Evolutionary conservation across 352 stramenopile species (phyloP).

Genomic region (Phytophthora constricta): DNA sequence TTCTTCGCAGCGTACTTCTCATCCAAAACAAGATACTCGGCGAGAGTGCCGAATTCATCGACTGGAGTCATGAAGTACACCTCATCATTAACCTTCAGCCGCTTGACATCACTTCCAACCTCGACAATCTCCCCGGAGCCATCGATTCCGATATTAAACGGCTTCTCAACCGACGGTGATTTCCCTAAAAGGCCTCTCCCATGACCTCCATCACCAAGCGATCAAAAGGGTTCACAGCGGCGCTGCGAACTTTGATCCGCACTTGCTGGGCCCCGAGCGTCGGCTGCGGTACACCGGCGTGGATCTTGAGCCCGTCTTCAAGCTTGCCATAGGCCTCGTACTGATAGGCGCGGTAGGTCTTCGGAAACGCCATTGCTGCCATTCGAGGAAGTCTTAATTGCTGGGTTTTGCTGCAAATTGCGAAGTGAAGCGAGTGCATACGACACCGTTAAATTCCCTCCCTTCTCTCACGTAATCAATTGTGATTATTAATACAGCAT

Average conservation of each 20-base stretch:
- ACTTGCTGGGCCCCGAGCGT: conserved; percentile 36
- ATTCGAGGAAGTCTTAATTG: not conserved
- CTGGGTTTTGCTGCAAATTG: not conserved
- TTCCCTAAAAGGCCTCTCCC: conserved; percentile 25
- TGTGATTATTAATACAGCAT: not conserved
- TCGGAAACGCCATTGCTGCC: conserved; percentile 14
- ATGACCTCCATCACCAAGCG: conserved; percentile 49
- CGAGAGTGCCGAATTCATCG: conserved; percentile 21
- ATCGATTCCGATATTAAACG: conserved; percentile 47
- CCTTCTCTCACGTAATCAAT: not conserved
- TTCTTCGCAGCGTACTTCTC: conserved; percentile 36
- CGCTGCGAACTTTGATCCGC: conserved; percentile 58
- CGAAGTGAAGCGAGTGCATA: conserved; percentile 2
- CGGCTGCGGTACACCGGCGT: conserved; percentile 5
- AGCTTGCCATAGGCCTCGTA: conserved; percentile 33
- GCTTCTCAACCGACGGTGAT: conserved; percentile 24
- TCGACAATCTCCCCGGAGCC: conserved; percentile 39
- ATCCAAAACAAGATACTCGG: conserved; percentile 40
- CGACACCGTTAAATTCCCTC: not conserved
- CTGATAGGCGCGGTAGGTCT: conserved; percentile 32
- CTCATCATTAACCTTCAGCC: conserved; percentile 31
- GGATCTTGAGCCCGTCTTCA: conserved; percentile 27
- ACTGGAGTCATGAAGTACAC: conserved; percentile 31
- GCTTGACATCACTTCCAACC: conserved; percentile 35
- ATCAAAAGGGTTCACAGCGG: conserved; percentile 68